These are phyloP conservation scores for Backusella sp. DNA, from an alignment of 192 early-diverging fungal genomes.

Conservation along the genomic window DNA sequence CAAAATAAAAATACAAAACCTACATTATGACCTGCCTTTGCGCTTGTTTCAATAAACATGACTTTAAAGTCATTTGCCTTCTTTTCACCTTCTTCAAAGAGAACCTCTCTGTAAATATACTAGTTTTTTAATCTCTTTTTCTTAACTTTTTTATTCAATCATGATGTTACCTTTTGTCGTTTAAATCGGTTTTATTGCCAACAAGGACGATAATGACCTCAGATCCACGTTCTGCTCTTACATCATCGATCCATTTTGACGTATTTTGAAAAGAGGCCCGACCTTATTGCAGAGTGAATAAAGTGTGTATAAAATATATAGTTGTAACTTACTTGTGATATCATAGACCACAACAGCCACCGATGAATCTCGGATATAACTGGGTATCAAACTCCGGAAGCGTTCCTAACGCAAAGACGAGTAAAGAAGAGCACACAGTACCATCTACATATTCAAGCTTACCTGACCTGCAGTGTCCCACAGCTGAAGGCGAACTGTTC, in stretches of 20 bases:
- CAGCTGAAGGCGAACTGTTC: constrained; percentile 95
- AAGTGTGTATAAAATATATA: neutral
- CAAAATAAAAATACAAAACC: neutral
- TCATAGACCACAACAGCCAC: constrained; percentile 98
- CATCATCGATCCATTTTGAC: constrained; percentile 98
- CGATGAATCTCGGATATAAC: constrained; percentile 97
- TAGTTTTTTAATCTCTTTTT: neutral
- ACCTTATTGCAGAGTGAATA: constrained; percentile 49
- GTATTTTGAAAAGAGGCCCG: constrained; percentile 96
- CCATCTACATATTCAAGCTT: constrained; percentile 11
- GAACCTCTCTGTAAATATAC: constrained; percentile 67
- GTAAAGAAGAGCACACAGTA: neutral
- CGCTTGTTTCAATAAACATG: constrained; percentile 99
- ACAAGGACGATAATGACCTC: constrained; percentile 98
- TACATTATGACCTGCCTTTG: constrained; percentile 97
- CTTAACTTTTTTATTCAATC: neutral
- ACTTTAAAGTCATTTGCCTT: constrained; percentile 95
- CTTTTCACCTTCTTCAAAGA: constrained; percentile 97
- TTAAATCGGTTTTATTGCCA: constrained; percentile 98
- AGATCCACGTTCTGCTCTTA: constrained; percentile 95
- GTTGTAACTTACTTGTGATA: constrained; percentile 76
- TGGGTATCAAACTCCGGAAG: constrained; percentile 95
- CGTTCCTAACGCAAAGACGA: constrained; percentile 66
- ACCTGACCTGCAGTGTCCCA: constrained; percentile 99
- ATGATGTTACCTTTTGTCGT: constrained; percentile 77